phyloP scores from a whole-genome alignment of 1,139 yeast species.

The Hemisphaericaspora xylanilytica region DNA sequence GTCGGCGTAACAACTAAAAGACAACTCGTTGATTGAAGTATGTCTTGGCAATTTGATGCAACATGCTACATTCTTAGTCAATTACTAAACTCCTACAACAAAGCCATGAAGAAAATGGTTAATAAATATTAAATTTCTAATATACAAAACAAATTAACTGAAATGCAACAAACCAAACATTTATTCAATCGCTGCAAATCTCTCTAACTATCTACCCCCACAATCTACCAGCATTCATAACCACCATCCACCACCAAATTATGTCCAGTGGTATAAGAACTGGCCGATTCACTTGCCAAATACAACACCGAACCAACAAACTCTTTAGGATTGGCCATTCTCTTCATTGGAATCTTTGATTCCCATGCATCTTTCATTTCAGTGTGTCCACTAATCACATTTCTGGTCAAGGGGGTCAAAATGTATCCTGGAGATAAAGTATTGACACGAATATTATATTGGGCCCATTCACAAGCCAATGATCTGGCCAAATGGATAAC shows the following conservation, averaged over 20 bases:
- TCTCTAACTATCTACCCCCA: too few relatives aligned
- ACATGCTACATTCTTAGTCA: too few relatives aligned
- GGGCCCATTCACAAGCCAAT: constrained; percentile 54
- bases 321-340: constrained; percentile 54
- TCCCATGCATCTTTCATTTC: constrained; percentile 53
- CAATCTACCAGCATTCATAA: constrained; percentile 44
- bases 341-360: constrained; percentile 46
- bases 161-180: too few relatives aligned
- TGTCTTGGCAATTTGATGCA: too few relatives aligned
- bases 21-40: too few relatives aligned
- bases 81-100: too few relatives aligned
- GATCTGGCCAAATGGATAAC: constrained; percentile 48
- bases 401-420: constrained; percentile 48
- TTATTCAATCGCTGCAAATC: too few relatives aligned
- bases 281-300: constrained; percentile 46
- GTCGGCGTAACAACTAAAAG: too few relatives aligned
- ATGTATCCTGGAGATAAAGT: constrained; percentile 50
- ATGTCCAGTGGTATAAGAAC: constrained; percentile 50
- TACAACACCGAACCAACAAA: constrained; percentile 47
- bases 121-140: too few relatives aligned
- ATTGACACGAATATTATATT: constrained; percentile 48
- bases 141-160: too few relatives aligned
- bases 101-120: too few relatives aligned
- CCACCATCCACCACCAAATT: constrained; percentile 53
- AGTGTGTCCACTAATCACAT: constrained; percentile 43